Base-by-base conservation (phyloP, 106 monocot genomes). In the Ottelia alismoides region DNA sequence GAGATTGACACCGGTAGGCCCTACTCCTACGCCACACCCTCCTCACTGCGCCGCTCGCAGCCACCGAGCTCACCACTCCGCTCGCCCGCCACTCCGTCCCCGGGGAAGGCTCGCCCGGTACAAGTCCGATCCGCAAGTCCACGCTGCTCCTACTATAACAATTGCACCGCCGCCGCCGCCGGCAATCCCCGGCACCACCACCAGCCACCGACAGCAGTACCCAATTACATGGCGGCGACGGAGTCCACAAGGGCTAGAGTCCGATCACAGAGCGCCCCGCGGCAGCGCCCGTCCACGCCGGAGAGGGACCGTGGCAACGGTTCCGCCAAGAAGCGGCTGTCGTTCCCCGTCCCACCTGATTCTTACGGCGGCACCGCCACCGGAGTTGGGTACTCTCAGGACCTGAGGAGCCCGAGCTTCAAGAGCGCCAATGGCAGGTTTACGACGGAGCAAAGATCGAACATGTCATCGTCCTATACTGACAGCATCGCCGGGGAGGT, bases 181-280 rank as follows among this genome's bases (percentile, higher is more conserved):
- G n/a, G n/a, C n/a, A n/a, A n/a, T n/a, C n/a, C n/a, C n/a, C n/a
- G n/a, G n/a, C n/a, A n/a, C n/a, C n/a, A n/a, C n/a, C n/a, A n/a
- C n/a, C n/a, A n/a, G n/a, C n/a, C n/a, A n/a, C n/a, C n/a, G n/a
- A n/a, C n/a, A 50, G 24, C 54, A 12, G 31, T 76, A 56, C 87
- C 87, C 11, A 88, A 78, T 55, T 88, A 88, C 72, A 88, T 88
- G 87, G 72, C 72, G 14, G 78, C 87, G 27, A 88, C 87, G 44
- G 87, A 88, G 73, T 88, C 87, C 1, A 78, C 87, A 1, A 78
- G 78, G 55, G 87, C 87, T n/a, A 56, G 82, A 25, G 11, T 76
- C n/a, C 53, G 87, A 31, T 79, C 87, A n/a, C 82, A 82, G 62
- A 88, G 87, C 35, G 82, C 87, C 30, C 87, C 87, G 20, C 61